Evolutionary conservation across 257 asterid genomes (phyloP).

Genomic region (Salvia miltiorrhiza): DNA sequence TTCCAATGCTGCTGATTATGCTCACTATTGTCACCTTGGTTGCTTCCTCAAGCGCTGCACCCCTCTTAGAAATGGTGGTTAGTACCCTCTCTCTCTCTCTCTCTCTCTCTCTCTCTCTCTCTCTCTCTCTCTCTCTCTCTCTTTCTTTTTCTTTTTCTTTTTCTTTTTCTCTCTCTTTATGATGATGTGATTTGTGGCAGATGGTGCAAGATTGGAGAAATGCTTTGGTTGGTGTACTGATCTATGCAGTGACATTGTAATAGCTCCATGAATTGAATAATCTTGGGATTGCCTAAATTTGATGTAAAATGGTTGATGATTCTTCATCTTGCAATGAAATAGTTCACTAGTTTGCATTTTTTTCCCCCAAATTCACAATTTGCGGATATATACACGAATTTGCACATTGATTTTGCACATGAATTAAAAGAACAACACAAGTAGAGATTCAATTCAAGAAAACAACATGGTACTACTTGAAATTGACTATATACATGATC

Average conservation of each 20-base stretch:
- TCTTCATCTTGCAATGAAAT: neutral
- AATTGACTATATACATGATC: no score
- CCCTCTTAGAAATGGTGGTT: neutral
- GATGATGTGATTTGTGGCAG: conserved; percentile 23
- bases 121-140: neutral
- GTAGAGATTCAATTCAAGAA: neutral
- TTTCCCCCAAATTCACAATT: no score
- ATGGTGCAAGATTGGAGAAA: conserved; percentile 28
- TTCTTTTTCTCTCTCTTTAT: neutral
- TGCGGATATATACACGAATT: no score
- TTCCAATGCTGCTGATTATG: neutral
- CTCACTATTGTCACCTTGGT: conserved; percentile 13
- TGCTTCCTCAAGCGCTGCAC: conserved; percentile 23
- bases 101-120: neutral
- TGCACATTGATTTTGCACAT: no score
- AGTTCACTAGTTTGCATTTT: neutral
- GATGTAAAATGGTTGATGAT: neutral
- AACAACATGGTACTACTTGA: neutral
- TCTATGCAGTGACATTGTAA: conserved; percentile 6
- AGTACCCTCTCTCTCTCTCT: neutral
- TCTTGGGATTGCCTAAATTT: neutral
- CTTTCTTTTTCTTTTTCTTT: neutral
- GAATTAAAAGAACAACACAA: neutral
- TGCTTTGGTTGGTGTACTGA: conserved; percentile 23
- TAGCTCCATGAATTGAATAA: neutral